Base-by-base conservation (phyloP, 306 rosid genomes). In the Cicer bijugum region DNA sequence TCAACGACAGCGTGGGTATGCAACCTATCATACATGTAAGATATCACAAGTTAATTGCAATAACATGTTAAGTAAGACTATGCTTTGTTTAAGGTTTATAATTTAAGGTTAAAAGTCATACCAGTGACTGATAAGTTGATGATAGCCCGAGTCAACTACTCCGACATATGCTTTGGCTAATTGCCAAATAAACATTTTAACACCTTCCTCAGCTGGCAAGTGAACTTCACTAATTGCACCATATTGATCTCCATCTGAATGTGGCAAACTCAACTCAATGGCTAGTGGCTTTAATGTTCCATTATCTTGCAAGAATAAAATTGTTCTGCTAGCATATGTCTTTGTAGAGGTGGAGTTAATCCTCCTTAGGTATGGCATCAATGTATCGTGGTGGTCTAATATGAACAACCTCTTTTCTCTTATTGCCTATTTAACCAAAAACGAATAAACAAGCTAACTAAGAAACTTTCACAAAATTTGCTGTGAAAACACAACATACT, bases 71-170 rank as follows among this genome's bases (percentile, higher is more conserved):
- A 78, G 16, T 82, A 71, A 38, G 47, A 42, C 23, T 33, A 35
- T 51, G 40, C 37, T 67, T 51, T 9, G 38, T 70, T 64, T 28
- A 28, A 28, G 33, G 33, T 28, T 28, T 28, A 28, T 28, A 28
- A 28, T 28, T 28, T 28, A 58, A 6, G 69, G 9, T 45, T 48
- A 78, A 15, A 59, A 67, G 37, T 44, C 73, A 50, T 85, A 93
- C 97, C 97, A 93, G 70, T 93, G 97, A 82, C 93, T 87, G 53
- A 89, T 9, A 20, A 92, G 97, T 69, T 89, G 92, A 86, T 92
- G 98, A 69, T 83, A 77, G 16, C 97, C 97, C 0, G 95, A 85
- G 77, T 89, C 98, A 12, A 85, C 89, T 38, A 84, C 81, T 11
- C 67, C 84, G 1, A 89, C 98, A 67, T 86, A 92, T 75, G 90